Evolutionary conservation across 2,329 filamentous ascomycete species (phyloP).

Genomic region (Cucurbitaria berberidis): DNA sequence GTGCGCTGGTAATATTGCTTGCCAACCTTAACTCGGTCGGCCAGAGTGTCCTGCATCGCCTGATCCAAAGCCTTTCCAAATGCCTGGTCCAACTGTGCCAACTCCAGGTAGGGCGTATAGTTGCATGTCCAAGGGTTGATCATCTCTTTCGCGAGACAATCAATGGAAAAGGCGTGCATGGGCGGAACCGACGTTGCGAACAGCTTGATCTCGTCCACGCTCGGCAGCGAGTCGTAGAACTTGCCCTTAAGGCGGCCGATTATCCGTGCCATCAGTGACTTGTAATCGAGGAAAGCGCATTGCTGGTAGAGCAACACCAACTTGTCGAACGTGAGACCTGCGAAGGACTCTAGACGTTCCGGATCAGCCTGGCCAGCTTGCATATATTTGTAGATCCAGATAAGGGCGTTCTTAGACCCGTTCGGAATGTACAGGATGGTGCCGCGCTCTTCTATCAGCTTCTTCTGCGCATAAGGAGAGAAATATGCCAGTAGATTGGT

Average conservation of each 20-base stretch:
- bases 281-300: constrained; percentile 22
- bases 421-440: constrained; percentile 15
- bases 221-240: constrained; percentile 9
- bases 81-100: constrained; percentile 2
- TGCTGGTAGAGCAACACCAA: constrained; percentile 25
- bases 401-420: constrained; percentile 18
- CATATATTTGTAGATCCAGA: constrained; percentile 36
- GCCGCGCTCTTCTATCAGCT: constrained; percentile 12
- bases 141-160: constrained; percentile 10
- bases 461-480: constrained; percentile 21
- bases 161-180: constrained; percentile 4
- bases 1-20: constrained; percentile 10
- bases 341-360: constrained; percentile 8
- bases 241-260: constrained; percentile 10
- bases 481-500: constrained; percentile 22
- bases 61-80: constrained; percentile 7
- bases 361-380: constrained; percentile 22
- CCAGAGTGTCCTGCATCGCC: constrained; percentile 6
- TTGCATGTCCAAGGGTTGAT: constrained; percentile 16
- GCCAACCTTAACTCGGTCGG: constrained; percentile 7
- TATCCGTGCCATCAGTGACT: constrained; percentile 10
- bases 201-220: constrained; percentile 10
- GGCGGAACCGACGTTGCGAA: constrained; percentile 13
- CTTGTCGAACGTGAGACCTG: constrained; percentile 10
- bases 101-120: constrained; percentile 16